A percentile compares a stretch with the other conserved stretches of the same genome.
These are phyloP conservation scores for Fraxinus baroniana DNA, from an alignment of 305 asterid species.

Conservation along the genomic window DNA sequence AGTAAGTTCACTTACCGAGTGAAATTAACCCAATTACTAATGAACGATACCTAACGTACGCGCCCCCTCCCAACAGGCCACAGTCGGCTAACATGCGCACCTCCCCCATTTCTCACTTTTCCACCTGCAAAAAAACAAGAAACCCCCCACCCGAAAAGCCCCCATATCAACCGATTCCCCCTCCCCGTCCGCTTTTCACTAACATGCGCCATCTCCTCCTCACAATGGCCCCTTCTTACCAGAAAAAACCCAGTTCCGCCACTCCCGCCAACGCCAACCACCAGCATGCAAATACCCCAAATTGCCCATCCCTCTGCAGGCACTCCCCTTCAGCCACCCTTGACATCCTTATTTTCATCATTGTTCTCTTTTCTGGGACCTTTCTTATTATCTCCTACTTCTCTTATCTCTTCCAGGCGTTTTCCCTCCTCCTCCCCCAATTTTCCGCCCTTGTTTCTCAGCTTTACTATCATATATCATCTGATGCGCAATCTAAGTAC, in stretches of 20 bases:
- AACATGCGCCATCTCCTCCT: slow-evolving; percentile 56
- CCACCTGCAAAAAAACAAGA: slow-evolving; percentile 31
- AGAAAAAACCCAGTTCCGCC: slow-evolving; percentile 19
- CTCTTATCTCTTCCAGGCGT: slow-evolving; percentile 64
- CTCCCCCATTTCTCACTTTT: slow-evolving; percentile 11
- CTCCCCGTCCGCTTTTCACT: slow-evolving; percentile 19
- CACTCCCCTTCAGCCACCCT: slow-evolving; percentile 84
- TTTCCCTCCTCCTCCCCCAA: slow-evolving; percentile 66
- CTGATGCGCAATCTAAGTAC: slow-evolving; percentile 43
- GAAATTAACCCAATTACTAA: no score
- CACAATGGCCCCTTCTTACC: slow-evolving; percentile 34
- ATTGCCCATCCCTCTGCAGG: slow-evolving; percentile 52
- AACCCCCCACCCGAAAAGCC: neutral
- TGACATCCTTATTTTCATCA: slow-evolving; percentile 74
- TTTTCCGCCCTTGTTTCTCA: slow-evolving; percentile 35
- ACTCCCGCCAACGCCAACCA: slow-evolving; percentile 24
- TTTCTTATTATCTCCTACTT: slow-evolving; percentile 66
- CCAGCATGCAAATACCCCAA: slow-evolving; percentile 25
- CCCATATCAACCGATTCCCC: neutral
- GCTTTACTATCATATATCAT: slow-evolving; percentile 24
- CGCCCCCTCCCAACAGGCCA: slow-evolving; percentile 17
- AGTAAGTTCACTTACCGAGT: no score
- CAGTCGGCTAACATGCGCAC: slow-evolving; percentile 33
- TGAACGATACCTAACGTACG: slow-evolving; percentile 24
- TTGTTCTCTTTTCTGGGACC: slow-evolving; percentile 71